Evolutionary conservation across 2,329 filamentous ascomycete species (phyloP).

Genomic region (Dactylellina drechsleri): DNA sequence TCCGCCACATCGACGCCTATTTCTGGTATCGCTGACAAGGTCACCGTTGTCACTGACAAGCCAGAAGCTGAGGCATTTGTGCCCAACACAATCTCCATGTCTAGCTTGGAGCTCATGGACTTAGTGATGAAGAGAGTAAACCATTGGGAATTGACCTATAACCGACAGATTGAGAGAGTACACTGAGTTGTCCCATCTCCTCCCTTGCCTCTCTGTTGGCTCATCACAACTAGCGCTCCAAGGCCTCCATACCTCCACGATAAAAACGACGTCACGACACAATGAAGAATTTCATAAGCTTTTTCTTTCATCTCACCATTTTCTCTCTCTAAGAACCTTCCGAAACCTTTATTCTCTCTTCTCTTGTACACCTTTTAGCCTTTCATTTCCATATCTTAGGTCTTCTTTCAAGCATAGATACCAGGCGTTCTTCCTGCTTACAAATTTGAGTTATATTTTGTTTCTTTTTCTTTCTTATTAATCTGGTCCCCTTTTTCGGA

Average conservation of each 20-base stretch:
- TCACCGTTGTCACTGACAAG: slow-evolving; percentile 56
- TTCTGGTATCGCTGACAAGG: slow-evolving; percentile 57
- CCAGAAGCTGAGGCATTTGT: slow-evolving; percentile 56
- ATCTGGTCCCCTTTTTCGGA: slow-evolving; percentile 37
- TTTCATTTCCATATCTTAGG: slow-evolving; percentile 6
- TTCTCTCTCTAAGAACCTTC: neutral
- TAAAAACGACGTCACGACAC: slow-evolving; percentile 27
- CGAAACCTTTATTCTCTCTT: neutral
- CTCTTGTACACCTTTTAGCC: slow-evolving; percentile 2
- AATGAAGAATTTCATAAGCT: slow-evolving; percentile 20
- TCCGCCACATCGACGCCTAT: slow-evolving; percentile 56
- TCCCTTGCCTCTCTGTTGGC: slow-evolving; percentile 3
- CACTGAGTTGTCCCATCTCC: slow-evolving; percentile 16
- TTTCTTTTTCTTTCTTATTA: slow-evolving; percentile 24
- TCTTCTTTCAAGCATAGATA: slow-evolving; percentile 46
- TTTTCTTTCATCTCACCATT: neutral
- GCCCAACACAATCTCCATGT: slow-evolving; percentile 54
- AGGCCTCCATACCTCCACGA: slow-evolving; percentile 15
- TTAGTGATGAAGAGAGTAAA: slow-evolving; percentile 80
- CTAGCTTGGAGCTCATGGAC: slow-evolving; percentile 89
- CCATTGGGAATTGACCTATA: slow-evolving; percentile 82
- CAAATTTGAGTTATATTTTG: slow-evolving; percentile 20
- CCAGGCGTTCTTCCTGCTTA: slow-evolving; percentile 53
- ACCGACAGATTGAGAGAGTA: slow-evolving; percentile 65
- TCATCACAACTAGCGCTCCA: neutral